A percentile compares a stretch with the other conserved stretches of the same genome.
Evolutionary conservation across 768 basidiomycete species (phyloP).

Genomic region (Clitopilus passeckerianus): DNA sequence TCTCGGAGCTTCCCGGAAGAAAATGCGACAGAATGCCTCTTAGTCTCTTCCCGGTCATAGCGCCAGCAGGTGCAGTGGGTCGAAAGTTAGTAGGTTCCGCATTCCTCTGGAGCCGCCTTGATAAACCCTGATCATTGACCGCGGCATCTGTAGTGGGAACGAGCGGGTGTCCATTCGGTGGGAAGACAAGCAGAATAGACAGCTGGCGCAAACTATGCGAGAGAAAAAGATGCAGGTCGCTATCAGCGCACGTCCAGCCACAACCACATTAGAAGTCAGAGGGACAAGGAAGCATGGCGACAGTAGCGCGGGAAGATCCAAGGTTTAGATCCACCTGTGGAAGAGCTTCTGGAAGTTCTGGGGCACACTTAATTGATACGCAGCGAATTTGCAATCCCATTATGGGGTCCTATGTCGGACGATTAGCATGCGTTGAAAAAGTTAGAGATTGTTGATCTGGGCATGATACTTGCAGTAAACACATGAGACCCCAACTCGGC

Average conservation of each 20-base stretch:
- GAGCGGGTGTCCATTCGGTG: neutral
- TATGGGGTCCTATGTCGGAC: too few species aligned
- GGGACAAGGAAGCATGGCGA: constrained; percentile 4
- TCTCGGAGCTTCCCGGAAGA: constrained; percentile 1
- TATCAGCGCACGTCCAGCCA: neutral
- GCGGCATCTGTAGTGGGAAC: neutral
- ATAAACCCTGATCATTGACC: neutral
- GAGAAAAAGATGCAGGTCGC: neutral
- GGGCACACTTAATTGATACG: neutral
- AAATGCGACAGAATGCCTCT: constrained; percentile 23
- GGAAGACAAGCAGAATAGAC: neutral
- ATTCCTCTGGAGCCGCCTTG: neutral
- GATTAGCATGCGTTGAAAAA: too few species aligned
- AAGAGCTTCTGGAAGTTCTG: neutral
- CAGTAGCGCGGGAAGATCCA: constrained; percentile 4
- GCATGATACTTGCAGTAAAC: too few species aligned
- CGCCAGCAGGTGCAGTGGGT: neutral
- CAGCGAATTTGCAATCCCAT: too few species aligned
- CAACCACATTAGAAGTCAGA: neutral
- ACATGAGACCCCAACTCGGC: too few species aligned
- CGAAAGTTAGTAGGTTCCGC: neutral
- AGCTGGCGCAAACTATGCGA: neutral
- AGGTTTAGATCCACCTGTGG: neutral
- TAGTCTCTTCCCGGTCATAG: constrained; percentile 26
- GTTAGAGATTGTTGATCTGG: too few species aligned